Percentiles rank a stretch among this genome's conserved stretches.
These are phyloP conservation scores for Fusarium sp. DNA, from an alignment of 2,329 filamentous ascomycete genomes.

Conservation along the genomic window DNA sequence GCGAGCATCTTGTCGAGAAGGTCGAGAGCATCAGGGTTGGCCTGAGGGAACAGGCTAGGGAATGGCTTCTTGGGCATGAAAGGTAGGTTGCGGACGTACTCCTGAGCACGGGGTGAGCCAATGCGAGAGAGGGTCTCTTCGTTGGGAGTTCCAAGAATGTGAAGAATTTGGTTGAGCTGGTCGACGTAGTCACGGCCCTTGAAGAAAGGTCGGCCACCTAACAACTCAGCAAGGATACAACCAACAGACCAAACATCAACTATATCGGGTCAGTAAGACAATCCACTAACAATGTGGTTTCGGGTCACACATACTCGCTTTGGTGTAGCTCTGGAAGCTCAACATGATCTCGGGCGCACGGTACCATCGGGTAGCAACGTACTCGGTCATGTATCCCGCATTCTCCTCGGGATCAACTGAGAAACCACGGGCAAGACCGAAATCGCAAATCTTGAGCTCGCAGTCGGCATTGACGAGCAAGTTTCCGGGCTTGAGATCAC, in stretches of 20 bases:
- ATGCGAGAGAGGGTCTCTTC: constrained; percentile 94
- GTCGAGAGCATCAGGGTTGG: constrained; percentile 94
- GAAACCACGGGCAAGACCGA: constrained; percentile 94
- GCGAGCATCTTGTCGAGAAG: constrained; percentile 96
- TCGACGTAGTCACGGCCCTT: constrained; percentile 99
- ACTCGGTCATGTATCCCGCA: constrained; percentile 99
- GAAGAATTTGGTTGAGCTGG: constrained; percentile 98
- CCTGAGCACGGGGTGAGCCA: constrained; percentile 92
- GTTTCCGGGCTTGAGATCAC: constrained; percentile 97
- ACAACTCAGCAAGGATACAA: constrained; percentile 94
- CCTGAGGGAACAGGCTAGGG: constrained; percentile 86
- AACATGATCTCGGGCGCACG: constrained; percentile 97
- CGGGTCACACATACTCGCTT: constrained; percentile 82
- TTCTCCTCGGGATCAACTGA: constrained; percentile 98
- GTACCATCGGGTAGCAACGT: constrained; percentile 97
- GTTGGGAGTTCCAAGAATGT: constrained; percentile 95
- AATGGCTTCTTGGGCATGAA: constrained; percentile 95
- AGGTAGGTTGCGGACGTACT: constrained; percentile 96
- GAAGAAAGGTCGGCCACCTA: constrained; percentile 97
- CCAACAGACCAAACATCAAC: constrained; percentile 99
- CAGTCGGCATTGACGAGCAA: constrained; percentile 98
- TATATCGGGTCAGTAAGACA: constrained; percentile 50
- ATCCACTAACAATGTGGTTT: neutral
- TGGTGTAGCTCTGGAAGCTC: constrained; percentile 99
- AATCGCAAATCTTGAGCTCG: constrained; percentile 99